A percentile compares a stretch with the other conserved stretches of the same genome.
These are phyloP conservation scores for Corylus heterophylla DNA, from an alignment of 306 rosid genomes.

Conservation along the genomic window DNA sequence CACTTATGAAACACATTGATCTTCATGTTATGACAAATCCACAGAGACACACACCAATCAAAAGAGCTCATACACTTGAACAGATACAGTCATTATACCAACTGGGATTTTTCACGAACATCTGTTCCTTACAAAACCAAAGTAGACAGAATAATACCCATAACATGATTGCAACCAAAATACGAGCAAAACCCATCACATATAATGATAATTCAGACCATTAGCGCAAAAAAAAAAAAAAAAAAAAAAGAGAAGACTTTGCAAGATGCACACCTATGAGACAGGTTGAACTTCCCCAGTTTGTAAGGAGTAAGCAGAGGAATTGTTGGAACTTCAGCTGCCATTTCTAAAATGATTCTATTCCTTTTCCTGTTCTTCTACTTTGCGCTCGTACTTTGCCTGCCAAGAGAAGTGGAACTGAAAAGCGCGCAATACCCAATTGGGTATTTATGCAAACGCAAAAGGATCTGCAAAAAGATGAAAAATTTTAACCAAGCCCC, in stretches of 20 bases:
- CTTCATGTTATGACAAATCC: too few species aligned
- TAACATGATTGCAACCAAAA: not conserved
- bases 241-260: not conserved
- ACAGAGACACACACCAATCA: too few species aligned
- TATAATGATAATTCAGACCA: not conserved
- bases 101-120: not conserved
- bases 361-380: not conserved
- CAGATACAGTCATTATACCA: not conserved
- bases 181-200: not conserved
- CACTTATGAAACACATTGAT: too few species aligned
- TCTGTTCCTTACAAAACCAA: too few species aligned
- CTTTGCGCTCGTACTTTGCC: not conserved
- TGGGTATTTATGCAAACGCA: not conserved
- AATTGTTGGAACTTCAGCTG: not conserved
- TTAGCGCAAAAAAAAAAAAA: not conserved
- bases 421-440: not conserved
- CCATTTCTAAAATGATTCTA: not conserved
- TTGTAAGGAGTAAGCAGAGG: slow-evolving; percentile 13
- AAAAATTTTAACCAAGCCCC: too few species aligned
- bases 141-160: not conserved
- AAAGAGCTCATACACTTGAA: too few species aligned
- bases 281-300: not conserved
- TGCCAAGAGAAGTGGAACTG: not conserved
- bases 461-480: not conserved
- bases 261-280: not conserved